phyloP scores from a whole-genome alignment of 2,329 filamentous ascomycete species.

The Cordyceps pruinosa region DNA sequence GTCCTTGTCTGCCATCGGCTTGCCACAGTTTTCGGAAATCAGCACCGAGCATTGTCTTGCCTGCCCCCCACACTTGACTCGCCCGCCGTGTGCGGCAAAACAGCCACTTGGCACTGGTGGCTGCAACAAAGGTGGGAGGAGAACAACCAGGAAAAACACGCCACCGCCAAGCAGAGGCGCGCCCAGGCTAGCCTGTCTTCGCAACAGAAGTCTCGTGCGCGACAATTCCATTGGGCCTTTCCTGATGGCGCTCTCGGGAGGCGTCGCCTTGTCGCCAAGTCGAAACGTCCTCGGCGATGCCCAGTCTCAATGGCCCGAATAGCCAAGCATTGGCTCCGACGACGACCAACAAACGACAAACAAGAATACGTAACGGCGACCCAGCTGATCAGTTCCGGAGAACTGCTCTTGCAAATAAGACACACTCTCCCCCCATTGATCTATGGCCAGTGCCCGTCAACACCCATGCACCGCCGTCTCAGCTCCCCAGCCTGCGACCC shows the following conservation, averaged over 20 bases:
- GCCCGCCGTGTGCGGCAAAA: background rate
- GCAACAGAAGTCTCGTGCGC: background rate
- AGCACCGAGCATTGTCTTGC: too few species aligned
- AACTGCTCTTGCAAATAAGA: too few species aligned
- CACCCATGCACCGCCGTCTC: too few species aligned
- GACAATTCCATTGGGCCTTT: background rate
- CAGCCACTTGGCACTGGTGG: background rate
- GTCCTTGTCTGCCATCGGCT: too few species aligned
- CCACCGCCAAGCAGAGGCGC: constrained; percentile 1
- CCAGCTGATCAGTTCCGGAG: too few species aligned
- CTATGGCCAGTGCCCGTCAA: too few species aligned
- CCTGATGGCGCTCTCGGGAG: constrained; percentile 4
- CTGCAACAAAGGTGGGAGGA: background rate
- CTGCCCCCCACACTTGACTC: background rate
- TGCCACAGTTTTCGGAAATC: too few species aligned
- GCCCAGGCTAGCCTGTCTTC: background rate
- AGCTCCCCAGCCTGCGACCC: background rate
- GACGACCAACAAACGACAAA: background rate
- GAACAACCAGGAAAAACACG: background rate
- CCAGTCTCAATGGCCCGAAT: background rate
- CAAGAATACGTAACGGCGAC: background rate
- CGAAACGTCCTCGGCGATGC: background rate
- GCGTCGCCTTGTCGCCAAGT: background rate
- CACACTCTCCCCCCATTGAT: too few species aligned
- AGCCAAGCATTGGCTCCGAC: background rate